phyloP scores from a whole-genome alignment of 352 stramenopile species.

The Pythium apleroticum region DNA sequence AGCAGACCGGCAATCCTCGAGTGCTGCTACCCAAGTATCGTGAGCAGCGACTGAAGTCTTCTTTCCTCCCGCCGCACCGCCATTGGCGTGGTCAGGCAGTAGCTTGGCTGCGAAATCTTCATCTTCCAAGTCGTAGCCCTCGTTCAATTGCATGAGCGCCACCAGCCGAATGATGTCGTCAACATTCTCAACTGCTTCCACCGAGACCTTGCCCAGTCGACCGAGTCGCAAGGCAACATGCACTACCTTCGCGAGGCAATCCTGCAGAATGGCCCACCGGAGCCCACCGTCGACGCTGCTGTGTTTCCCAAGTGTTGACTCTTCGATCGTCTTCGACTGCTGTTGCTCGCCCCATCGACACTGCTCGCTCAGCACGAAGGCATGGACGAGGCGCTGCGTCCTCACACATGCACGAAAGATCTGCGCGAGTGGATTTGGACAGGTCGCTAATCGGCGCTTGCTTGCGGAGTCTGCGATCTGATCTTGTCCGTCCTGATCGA shows the following conservation, averaged over 20 bases:
- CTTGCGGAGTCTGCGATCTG: slow-evolving; percentile 28
- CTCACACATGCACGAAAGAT: slow-evolving; percentile 68
- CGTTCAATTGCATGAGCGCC: slow-evolving; percentile 80
- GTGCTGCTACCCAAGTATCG: slow-evolving; percentile 58
- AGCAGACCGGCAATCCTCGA: slow-evolving; percentile 64
- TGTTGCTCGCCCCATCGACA: slow-evolving; percentile 64
- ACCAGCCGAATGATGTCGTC: slow-evolving; percentile 76
- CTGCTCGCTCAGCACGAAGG: slow-evolving; percentile 69
- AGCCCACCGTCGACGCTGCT: slow-evolving; percentile 54
- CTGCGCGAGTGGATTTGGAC: slow-evolving; percentile 34
- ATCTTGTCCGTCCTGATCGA: slow-evolving; percentile 35
- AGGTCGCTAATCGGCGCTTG: slow-evolving; percentile 42
- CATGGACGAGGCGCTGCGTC: slow-evolving; percentile 61
- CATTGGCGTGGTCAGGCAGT: neutral
- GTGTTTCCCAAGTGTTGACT: slow-evolving; percentile 69
- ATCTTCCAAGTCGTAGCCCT: slow-evolving; percentile 53
- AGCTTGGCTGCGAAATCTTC: slow-evolving; percentile 12
- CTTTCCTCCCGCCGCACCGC: neutral
- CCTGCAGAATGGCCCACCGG: slow-evolving; percentile 71
- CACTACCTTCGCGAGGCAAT: slow-evolving; percentile 68
- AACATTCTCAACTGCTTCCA: slow-evolving; percentile 72
- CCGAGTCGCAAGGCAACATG: slow-evolving; percentile 73
- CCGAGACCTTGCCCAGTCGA: slow-evolving; percentile 56
- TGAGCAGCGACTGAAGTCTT: slow-evolving; percentile 18
- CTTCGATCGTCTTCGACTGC: slow-evolving; percentile 68